Evolutionary conservation across 2,329 filamentous ascomycete genomes (phyloP).

Genomic region (Parastagonospora nodorum): DNA sequence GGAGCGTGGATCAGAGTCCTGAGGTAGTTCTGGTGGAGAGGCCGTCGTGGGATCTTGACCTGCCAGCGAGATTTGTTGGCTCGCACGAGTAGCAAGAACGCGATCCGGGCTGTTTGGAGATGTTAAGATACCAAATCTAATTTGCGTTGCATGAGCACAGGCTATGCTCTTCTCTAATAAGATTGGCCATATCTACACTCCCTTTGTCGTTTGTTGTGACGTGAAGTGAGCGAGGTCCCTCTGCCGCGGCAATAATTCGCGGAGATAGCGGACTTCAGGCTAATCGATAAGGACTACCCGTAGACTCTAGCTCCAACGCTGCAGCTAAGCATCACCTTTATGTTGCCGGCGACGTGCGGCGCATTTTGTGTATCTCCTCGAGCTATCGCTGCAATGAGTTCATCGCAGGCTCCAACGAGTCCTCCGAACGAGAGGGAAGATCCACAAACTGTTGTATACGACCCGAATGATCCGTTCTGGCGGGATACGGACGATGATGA

Average conservation of each 20-base stretch:
- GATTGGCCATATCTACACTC: too few relatives aligned
- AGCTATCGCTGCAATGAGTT: conserved; percentile 28
- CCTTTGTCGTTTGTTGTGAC: not conserved
- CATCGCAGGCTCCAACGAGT: conserved; percentile 26
- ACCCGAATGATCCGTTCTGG: conserved; percentile 42
- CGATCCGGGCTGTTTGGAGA: not conserved
- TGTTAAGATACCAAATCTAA: conserved; percentile 6
- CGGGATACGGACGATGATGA: conserved; percentile 42
- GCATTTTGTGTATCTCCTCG: conserved; percentile 1
- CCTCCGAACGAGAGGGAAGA: conserved; percentile 32
- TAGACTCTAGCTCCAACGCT: not conserved
- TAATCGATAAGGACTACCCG: conserved; percentile 4
- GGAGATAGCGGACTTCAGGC: conserved; percentile 2
- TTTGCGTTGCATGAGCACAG: not conserved
- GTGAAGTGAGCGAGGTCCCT: not conserved
- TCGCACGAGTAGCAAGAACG: conserved; percentile 37
- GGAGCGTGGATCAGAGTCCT: conserved; percentile 52
- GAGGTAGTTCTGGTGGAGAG: conserved; percentile 91
- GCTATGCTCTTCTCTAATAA: not conserved
- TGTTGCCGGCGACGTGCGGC: not conserved
- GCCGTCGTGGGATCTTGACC: conserved; percentile 80
- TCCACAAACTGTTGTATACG: conserved; percentile 35
- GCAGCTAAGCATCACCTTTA: not conserved
- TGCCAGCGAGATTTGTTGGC: conserved; percentile 67
- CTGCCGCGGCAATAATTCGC: not conserved